Evolutionary conservation across 2,329 filamentous ascomycete genomes (phyloP), one percentile per base, ranked within the genome.

Genomic region (Exophiala oligosperma): DNA sequence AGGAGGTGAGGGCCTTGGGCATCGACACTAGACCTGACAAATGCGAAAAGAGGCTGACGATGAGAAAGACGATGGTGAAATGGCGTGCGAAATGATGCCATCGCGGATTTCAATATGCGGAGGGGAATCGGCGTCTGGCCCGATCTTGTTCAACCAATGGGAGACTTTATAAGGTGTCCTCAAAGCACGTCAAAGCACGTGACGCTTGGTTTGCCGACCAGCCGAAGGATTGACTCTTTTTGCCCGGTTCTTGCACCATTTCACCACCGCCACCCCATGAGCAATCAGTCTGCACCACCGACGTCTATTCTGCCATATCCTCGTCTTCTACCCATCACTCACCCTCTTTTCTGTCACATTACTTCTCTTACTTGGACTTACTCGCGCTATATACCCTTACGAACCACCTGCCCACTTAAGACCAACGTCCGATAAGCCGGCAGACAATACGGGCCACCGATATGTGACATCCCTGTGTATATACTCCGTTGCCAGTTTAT

Each of bases 41-140:
- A 43, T 43, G 40, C 40, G n/a, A 43, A 43, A 2, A 23, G n/a
- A 23, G n/a, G n/a, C 40, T 23, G 40, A 17, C 21, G 44, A 54
- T 54, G 52, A 29, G n/a, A 11, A 38, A 54, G 29, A 40, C n/a
- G n/a, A 54, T 54, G 52, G 26, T 49, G 43, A 54, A 54, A 54
- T 54, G 43, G 35, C 44, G 41, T 43, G 40, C 40, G 40, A 43
- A 43, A 43, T 43, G 40, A 43, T 43, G 40, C 40, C 40, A 43
- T 43, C 40, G 40, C 6, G n/a, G 21, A 17, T 9, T 8, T 17
- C n/a, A 3, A 43, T 4, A 11, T n/a, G 40, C 40, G 40, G 32
- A 35, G 32, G 6, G 7, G 9, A 11, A 7, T 35, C 32, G 32
- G 9, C 8, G 7, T 11, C 32, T 35, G 7, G 32, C 32, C 32